Evolutionary conservation across 305 asterid genomes (phyloP).

Genomic region (Plantago rigida): DNA sequence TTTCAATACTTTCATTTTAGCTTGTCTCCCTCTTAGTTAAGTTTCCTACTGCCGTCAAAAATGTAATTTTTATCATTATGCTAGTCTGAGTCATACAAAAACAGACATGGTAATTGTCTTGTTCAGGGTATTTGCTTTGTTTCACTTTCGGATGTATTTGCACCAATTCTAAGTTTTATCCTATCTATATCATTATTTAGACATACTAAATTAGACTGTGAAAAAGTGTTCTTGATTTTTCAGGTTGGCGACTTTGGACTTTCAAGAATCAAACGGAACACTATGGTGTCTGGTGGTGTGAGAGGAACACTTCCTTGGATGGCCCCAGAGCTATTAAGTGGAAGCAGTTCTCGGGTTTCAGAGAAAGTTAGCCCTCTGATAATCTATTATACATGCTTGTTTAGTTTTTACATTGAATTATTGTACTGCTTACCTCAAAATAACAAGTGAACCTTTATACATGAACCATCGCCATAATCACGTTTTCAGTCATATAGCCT

Average conservation of each 20-base stretch:
- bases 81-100: neutral
- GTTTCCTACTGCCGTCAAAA: neutral
- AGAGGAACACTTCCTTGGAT: slow-evolving; percentile 93
- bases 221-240: slow-evolving; percentile 4
- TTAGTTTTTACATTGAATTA: neutral
- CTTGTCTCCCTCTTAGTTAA: neutral
- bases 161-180: neutral
- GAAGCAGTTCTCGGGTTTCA: slow-evolving; percentile 62
- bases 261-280: slow-evolving; percentile 66
- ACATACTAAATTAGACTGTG: neutral
- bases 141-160: neutral
- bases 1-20: neutral
- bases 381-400: neutral
- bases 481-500: too few species aligned
- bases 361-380: slow-evolving; percentile 48
- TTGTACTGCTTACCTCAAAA: neutral
- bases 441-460: too few species aligned
- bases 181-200: neutral
- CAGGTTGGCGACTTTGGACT: slow-evolving; percentile 87
- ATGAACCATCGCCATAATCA: too few species aligned
- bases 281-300: slow-evolving; percentile 80
- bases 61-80: neutral
- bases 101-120: neutral
- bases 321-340: slow-evolving; percentile 82
- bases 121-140: neutral